Evolutionary conservation across 2,329 filamentous ascomycete species (phyloP).

Genomic region (Aureobasidium musti): DNA sequence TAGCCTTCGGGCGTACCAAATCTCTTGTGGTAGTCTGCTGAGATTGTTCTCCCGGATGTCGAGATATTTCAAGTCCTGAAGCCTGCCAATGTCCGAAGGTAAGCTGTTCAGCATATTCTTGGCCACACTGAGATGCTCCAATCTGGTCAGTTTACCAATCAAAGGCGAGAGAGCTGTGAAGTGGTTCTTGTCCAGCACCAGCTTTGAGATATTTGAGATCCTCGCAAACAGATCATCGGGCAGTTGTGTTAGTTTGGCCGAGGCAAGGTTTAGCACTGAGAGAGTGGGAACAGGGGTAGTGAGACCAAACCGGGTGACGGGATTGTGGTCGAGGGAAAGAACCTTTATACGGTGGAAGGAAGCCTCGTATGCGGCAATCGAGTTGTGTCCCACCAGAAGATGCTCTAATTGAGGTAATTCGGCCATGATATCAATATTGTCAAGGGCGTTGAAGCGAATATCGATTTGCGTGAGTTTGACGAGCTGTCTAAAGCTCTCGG

Average conservation of each 20-base stretch:
- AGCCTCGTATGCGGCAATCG: slow-evolving; percentile 84
- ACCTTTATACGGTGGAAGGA: slow-evolving; percentile 82
- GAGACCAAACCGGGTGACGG: slow-evolving; percentile 90
- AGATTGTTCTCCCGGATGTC: slow-evolving; percentile 95
- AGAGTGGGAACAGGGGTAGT: slow-evolving; percentile 74
- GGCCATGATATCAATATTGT: slow-evolving; percentile 83
- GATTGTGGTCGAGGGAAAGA: slow-evolving; percentile 90
- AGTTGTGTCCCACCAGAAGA: slow-evolving; percentile 88
- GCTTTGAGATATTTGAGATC: slow-evolving; percentile 80
- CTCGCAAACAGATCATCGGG: slow-evolving; percentile 84
- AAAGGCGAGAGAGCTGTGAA: slow-evolving; percentile 86
- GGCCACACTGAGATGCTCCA: slow-evolving; percentile 92
- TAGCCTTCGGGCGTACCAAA: slow-evolving; percentile 93
- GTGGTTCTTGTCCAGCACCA: slow-evolving; percentile 92
- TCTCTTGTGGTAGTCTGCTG: slow-evolving; percentile 79
- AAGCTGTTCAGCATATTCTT: slow-evolving; percentile 85
- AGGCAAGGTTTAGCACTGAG: slow-evolving; percentile 84
- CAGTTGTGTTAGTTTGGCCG: slow-evolving; percentile 85
- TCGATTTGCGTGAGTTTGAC: slow-evolving; percentile 84
- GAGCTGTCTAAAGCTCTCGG: slow-evolving; percentile 68
- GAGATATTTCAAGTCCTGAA: slow-evolving; percentile 79
- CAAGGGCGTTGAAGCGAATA: slow-evolving; percentile 88
- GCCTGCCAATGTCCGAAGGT: slow-evolving; percentile 82
- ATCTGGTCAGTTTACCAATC: slow-evolving; percentile 76
- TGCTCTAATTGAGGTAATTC: slow-evolving; percentile 84